These are phyloP conservation scores for Dendrobium chrysotoxum DNA, from an alignment of 106 monocot species.

Conservation along the genomic window DNA sequence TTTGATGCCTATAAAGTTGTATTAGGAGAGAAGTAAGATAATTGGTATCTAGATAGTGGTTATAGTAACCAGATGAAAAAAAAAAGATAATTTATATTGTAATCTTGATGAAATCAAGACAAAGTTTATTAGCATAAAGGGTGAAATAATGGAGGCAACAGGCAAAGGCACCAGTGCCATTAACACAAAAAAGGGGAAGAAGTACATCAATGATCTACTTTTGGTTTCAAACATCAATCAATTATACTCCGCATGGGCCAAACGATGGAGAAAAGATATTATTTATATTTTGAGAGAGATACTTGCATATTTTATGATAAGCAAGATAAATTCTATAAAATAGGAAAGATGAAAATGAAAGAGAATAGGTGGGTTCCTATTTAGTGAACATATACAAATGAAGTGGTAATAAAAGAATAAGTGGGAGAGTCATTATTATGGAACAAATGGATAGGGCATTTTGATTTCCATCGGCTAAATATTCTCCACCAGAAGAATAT, in stretches of 20 bases:
- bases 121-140: neutral
- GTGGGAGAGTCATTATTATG: neutral
- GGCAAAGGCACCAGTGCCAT: neutral
- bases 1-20: too few relatives aligned
- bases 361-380: neutral
- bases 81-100: neutral
- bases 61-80: neutral
- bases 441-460: neutral
- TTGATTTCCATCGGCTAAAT: neutral
- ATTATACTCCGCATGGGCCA: neutral
- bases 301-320: neutral
- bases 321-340: neutral
- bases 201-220: neutral
- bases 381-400: neutral
- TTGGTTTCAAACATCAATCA: neutral
- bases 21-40: neutral
- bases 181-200: neutral
- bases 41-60: neutral
- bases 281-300: neutral
- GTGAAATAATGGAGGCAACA: neutral
- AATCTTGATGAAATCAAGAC: neutral
- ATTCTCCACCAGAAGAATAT: neutral
- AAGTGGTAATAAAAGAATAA: neutral
- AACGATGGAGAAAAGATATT: neutral
- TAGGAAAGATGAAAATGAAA: neutral